phyloP scores from a whole-genome alignment of 768 basidiomycete species.

The Holtermannia corniformis region DNA sequence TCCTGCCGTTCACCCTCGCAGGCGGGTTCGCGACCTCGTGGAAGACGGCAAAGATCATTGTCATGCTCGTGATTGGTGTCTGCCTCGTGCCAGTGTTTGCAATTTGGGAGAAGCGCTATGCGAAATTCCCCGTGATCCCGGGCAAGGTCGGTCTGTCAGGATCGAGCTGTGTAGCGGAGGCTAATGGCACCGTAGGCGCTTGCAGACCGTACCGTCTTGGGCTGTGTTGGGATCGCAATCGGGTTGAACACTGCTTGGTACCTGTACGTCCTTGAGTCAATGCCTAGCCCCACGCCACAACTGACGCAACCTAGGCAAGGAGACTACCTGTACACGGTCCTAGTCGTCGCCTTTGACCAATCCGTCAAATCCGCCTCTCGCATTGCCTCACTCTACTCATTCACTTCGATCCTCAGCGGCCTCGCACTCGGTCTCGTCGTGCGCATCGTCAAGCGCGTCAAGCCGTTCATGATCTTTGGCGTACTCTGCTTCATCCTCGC shows the following conservation, averaged over 20 bases:
- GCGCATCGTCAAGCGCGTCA: slow-evolving; percentile 28
- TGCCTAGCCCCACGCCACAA: slow-evolving; percentile 1
- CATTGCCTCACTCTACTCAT: slow-evolving; percentile 32
- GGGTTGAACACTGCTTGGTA: slow-evolving; percentile 35
- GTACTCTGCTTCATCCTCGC: slow-evolving; percentile 26
- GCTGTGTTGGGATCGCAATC: slow-evolving; percentile 31
- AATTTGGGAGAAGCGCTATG: slow-evolving; percentile 6
- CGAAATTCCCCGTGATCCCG: slow-evolving; percentile 6
- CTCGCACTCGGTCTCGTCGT: slow-evolving; percentile 30
- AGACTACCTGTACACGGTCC: slow-evolving; percentile 34
- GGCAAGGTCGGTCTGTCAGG: neutral
- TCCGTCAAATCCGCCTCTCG: slow-evolving; percentile 27
- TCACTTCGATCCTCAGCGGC: slow-evolving; percentile 34
- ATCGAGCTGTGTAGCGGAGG: neutral
- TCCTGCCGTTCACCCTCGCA: slow-evolving; percentile 40
- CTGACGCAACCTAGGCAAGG: slow-evolving; percentile 21
- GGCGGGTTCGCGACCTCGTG: slow-evolving; percentile 24
- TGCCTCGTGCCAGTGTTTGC: slow-evolving; percentile 25
- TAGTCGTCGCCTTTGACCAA: slow-evolving; percentile 32
- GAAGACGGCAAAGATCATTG: slow-evolving; percentile 28
- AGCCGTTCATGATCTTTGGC: slow-evolving; percentile 33
- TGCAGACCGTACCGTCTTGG: slow-evolving; percentile 32
- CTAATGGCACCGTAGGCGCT: slow-evolving; percentile 9
- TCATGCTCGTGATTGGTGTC: slow-evolving; percentile 37
- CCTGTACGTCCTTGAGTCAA: neutral